Conservation (phyloP, 2,329 filamentous ascomycete species). For the Fusarium papillatum region DNA sequence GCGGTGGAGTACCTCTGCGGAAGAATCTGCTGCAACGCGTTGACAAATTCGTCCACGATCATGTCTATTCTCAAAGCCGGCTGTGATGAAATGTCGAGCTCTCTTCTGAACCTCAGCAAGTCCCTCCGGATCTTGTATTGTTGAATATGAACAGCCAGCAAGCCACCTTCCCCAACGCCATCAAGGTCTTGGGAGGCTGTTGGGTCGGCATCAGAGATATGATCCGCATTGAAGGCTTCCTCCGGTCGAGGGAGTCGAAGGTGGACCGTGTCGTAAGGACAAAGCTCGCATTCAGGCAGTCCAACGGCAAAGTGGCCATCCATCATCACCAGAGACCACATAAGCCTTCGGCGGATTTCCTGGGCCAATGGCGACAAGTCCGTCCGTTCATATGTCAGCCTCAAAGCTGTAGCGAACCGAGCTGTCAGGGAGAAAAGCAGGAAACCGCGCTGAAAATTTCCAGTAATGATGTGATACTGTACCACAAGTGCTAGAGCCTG, state of each 20-base stretch:
- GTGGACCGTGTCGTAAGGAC: conserved; percentile 45
- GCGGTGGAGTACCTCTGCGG: conserved; percentile 8
- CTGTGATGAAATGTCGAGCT: conserved; percentile 7
- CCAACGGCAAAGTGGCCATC: conserved; percentile 47
- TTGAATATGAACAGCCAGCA: conserved; percentile 37
- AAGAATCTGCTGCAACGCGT: conserved; percentile 8
- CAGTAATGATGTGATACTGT: conserved; percentile 45
- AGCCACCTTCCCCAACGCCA: conserved; percentile 17
- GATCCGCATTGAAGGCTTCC: conserved; percentile 41
- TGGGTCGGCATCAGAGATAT: neutral
- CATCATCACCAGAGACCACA: conserved; percentile 47
- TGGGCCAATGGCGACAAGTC: conserved; percentile 39
- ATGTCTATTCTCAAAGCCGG: conserved; percentile 11
- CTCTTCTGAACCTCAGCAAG: conserved; percentile 40
- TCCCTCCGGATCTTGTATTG: conserved; percentile 40
- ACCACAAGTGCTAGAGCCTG: conserved; percentile 49
- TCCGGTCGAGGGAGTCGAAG: conserved; percentile 47
- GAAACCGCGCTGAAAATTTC: conserved; percentile 48
- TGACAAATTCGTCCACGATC: conserved; percentile 22
- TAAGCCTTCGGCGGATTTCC: conserved; percentile 45
- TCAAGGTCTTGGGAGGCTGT: neutral
- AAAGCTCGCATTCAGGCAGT: conserved; percentile 47
- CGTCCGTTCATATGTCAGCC: conserved; percentile 47
- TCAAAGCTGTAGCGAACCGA: conserved; percentile 45
- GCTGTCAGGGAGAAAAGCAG: conserved; percentile 48